These are phyloP conservation scores for Solanum virginianum DNA, from an alignment of 257 asterid species.

Conservation along the genomic window DNA sequence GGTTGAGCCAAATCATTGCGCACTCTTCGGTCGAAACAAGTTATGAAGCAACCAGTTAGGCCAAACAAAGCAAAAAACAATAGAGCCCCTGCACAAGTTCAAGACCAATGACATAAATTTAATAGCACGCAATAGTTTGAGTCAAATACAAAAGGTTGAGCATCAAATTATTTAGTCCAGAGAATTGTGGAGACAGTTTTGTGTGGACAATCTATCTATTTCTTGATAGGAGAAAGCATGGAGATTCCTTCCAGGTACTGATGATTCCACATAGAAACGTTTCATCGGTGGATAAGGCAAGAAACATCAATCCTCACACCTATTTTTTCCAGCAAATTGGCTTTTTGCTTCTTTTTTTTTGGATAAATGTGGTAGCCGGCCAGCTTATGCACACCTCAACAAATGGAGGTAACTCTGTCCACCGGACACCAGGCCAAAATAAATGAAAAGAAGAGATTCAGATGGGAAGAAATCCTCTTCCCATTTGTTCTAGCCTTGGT, in stretches of 20 bases:
- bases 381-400: not conserved
- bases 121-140: not conserved
- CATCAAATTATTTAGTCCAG: not conserved
- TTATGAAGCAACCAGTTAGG: slow-evolving; percentile 81
- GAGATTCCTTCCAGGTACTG: not conserved
- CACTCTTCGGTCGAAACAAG: slow-evolving; percentile 91
- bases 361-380: not conserved
- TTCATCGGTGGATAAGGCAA: not conserved
- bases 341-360: not conserved
- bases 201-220: not conserved
- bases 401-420: not conserved
- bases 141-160: not conserved
- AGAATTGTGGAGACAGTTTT: not conserved
- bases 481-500: not conserved
- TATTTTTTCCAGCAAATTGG: not conserved
- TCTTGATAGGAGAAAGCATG: not conserved
- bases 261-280: not conserved
- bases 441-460: not conserved
- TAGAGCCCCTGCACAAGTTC: slow-evolving; percentile 59
- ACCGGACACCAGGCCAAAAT: not conserved
- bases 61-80: slow-evolving; percentile 83
- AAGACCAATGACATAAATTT: not conserved
- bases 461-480: not conserved
- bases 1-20: slow-evolving; percentile 96
- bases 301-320: not conserved